Percentiles rank a stretch among this genome's conserved stretches.
phyloP scores from a whole-genome alignment of 345 rosid species.

The Eucalyptus pauciflora region DNA sequence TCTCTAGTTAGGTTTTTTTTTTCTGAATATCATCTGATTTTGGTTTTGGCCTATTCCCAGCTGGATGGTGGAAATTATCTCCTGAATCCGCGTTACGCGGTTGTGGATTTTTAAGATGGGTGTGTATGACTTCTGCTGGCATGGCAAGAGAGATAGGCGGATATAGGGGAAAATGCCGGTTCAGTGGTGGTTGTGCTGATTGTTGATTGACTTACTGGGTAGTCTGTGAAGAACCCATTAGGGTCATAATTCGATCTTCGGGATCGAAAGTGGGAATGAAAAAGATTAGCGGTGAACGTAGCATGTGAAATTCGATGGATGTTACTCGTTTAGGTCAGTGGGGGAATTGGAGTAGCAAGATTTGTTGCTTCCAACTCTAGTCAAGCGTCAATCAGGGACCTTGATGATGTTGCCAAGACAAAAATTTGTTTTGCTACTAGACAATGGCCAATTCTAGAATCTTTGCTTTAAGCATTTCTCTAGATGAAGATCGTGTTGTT shows the following conservation, averaged over 20 bases:
- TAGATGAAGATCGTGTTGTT: background rate
- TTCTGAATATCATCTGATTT: background rate
- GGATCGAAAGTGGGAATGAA: background rate
- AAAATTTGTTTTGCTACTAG: background rate
- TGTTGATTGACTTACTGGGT: background rate
- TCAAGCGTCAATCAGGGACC: background rate
- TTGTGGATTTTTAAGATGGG: background rate
- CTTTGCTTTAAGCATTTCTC: background rate
- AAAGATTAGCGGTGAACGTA: background rate
- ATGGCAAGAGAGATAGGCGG: background rate
- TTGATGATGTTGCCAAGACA: background rate
- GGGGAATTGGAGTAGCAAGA: background rate
- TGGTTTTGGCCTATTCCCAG: background rate
- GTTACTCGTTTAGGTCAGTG: background rate
- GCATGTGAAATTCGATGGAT: background rate
- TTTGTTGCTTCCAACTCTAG: background rate
- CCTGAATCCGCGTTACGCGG: background rate
- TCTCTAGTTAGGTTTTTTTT: background rate
- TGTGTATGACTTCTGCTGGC: background rate
- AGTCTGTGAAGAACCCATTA: background rate
- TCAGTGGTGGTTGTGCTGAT: background rate
- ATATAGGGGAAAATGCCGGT: background rate
- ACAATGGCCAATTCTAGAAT: background rate
- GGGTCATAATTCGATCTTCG: background rate
- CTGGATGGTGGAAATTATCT: background rate